Conservation (phyloP, 1,284 basidiomycete species). For the Naganishia sp. region DNA sequence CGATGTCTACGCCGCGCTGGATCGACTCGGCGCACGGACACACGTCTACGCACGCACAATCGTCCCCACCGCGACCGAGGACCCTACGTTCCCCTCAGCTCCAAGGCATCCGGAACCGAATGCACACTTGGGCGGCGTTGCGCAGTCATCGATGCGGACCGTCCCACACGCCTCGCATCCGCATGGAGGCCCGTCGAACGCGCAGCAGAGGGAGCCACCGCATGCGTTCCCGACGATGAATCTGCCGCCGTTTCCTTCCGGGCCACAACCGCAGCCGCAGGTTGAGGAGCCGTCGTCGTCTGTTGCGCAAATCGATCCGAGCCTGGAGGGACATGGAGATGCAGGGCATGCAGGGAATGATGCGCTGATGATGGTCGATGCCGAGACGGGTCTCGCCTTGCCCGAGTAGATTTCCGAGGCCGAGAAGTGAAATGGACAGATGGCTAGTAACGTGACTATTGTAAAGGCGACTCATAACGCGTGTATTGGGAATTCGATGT, state of each 20-base stretch:
- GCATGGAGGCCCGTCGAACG: neutral
- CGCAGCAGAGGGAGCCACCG: slow-evolving; percentile 4
- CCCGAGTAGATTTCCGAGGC: no score
- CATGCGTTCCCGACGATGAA: slow-evolving; percentile 2
- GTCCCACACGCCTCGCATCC: slow-evolving; percentile 6
- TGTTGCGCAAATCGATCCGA: neutral
- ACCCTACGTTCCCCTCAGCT: neutral
- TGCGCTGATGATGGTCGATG: no score
- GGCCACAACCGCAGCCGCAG: neutral
- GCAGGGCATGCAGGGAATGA: no score
- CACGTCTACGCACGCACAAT: slow-evolving; percentile 24
- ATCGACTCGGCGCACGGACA: slow-evolving; percentile 15
- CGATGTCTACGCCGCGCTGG: slow-evolving; percentile 18
- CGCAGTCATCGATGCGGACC: slow-evolving; percentile 17
- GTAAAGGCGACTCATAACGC: no score
- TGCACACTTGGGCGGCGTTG: neutral
- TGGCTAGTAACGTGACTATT: no score
- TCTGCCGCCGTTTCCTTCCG: slow-evolving; percentile 16
- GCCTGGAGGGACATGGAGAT: neutral
- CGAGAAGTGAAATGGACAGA: no score
- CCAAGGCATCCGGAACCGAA: neutral
- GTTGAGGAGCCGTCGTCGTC: neutral
- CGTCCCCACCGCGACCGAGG: slow-evolving; percentile 2
- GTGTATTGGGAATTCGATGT: no score
- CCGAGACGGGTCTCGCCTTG: no score